These are phyloP conservation scores for Schizosaccharomyces pombe DNA, from an alignment of 805 yeast genomes.

Conservation along the genomic window ASM294v3 CU329670.1:2721501-2722000, in stretches of 20 bases:
- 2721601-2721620: conserved; percentile 59
- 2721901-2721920: conserved; percentile 61
- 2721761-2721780: conserved; percentile 76
- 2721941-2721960: conserved; percentile 53
- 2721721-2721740: too few relatives aligned
- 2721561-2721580: conserved; percentile 71
- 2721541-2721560: conserved; percentile 31
- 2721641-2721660: conserved; percentile 17
- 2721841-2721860: conserved; percentile 36
- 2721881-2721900: conserved; percentile 58
- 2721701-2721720: too few relatives aligned
- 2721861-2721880: conserved; percentile 53
- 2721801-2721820: conserved; percentile 64
- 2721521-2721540: background rate
- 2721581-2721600: conserved; percentile 48
- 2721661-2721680: background rate
- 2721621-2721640: conserved; percentile 79
- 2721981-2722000: conserved; percentile 46
- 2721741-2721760: conserved; percentile 60
- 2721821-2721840: conserved; percentile 73
- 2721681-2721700: background rate
- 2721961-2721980: conserved; percentile 56
- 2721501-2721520: background rate
- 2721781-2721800: conserved; percentile 63
- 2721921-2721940: conserved; percentile 54